These are phyloP conservation scores for Peronospora farinosa DNA, from an alignment of 352 stramenopile species.

Conservation along the genomic window DNA sequence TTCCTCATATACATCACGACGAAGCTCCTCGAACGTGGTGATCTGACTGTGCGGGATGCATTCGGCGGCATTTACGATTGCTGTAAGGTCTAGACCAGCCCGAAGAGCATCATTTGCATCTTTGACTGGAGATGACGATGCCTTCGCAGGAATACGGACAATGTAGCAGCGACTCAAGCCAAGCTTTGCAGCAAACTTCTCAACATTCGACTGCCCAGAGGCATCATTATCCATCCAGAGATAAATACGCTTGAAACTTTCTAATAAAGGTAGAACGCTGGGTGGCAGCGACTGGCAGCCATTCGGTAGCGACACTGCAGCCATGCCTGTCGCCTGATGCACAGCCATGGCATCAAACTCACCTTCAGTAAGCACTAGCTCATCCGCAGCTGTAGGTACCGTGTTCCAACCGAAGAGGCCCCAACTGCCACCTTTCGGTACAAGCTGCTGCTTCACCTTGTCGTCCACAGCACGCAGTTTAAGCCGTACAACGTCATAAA, in stretches of 20 bases:
- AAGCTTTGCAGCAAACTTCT: constrained; percentile 96
- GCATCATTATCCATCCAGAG: constrained; percentile 99
- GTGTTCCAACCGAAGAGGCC: constrained; percentile 99
- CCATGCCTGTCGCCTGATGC: constrained; percentile 90
- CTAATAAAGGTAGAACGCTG: constrained; percentile 92
- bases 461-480: constrained; percentile 83
- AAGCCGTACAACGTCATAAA: constrained; percentile 72
- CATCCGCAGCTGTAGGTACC: constrained; percentile 72
- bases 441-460: constrained; percentile 82
- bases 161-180: constrained; percentile 88
- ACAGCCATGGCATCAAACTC: constrained; percentile 97
- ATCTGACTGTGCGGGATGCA: constrained; percentile 91
- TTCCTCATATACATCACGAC: constrained; percentile 91
- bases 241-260: constrained; percentile 96
- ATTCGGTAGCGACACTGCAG: constrained; percentile 95
- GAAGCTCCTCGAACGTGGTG: constrained; percentile 89
- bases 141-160: constrained; percentile 64
- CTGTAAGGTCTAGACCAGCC: constrained; percentile 80
- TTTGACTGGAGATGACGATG: constrained; percentile 70
- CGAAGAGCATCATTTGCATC: constrained; percentile 98
- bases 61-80: constrained; percentile 77
- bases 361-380: constrained; percentile 96
- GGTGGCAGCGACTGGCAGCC: constrained; percentile 93
- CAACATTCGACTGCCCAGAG: constrained; percentile 89
- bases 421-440: constrained; percentile 91